Percentiles rank a stretch among this genome's conserved stretches.
Conservation (phyloP, 495 filamentous ascomycete genomes). For the Talaromyces stipitatus region DNA sequence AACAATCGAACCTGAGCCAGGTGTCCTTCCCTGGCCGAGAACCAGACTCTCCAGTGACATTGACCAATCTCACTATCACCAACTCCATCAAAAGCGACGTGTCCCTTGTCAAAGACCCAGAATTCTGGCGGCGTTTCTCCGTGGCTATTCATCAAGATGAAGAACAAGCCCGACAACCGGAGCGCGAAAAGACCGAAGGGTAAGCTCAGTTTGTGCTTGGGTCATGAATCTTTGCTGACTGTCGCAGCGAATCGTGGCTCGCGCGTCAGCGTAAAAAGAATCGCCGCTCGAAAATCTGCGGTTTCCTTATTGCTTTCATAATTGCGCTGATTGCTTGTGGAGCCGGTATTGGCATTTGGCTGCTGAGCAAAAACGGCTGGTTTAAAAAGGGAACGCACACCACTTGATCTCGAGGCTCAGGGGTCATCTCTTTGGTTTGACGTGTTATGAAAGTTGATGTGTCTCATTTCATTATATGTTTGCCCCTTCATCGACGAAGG, state of each 20-base stretch:
- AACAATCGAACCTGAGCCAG: not conserved
- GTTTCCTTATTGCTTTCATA: conserved; percentile 23
- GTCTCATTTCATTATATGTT: not conserved
- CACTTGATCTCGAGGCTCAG: not conserved
- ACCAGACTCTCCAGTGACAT: not conserved
- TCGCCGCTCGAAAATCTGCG: conserved; percentile 24
- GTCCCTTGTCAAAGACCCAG: conserved; percentile 48
- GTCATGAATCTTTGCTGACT: not conserved
- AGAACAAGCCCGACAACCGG: conserved; percentile 15
- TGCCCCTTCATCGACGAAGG: not conserved
- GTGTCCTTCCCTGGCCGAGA: not conserved
- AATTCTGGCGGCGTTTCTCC: conserved; percentile 57
- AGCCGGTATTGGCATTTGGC: conserved; percentile 27
- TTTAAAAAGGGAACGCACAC: conserved; percentile 9
- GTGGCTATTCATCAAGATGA: conserved; percentile 47
- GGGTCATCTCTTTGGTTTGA: not conserved
- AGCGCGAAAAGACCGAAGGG: conserved; percentile 11
- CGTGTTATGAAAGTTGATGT: not conserved
- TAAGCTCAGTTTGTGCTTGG: conserved; percentile 7
- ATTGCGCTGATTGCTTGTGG: conserved; percentile 20
- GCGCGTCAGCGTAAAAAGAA: conserved; percentile 24
- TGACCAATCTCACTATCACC: conserved; percentile 1
- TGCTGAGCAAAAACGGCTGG: conserved; percentile 34
- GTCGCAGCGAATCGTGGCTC: conserved; percentile 27
- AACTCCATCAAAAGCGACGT: conserved; percentile 11